phyloP scores from a whole-genome alignment of 176 grass and related monocot genomes.

The Eragrostis curvula region DNA sequence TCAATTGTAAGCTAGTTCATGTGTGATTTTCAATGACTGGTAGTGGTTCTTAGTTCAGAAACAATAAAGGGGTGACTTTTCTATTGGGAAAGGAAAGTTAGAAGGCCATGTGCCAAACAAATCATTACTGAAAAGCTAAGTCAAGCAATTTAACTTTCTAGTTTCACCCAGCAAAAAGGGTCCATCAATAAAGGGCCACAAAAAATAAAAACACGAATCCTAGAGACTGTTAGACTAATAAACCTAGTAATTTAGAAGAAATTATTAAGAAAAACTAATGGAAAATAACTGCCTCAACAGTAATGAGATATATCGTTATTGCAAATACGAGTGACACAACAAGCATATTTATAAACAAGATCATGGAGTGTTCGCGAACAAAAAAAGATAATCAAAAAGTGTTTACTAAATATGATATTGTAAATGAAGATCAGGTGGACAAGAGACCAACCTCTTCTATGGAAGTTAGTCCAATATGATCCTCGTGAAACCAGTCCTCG shows the following conservation, averaged over 20 bases:
- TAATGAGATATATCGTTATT: not conserved
- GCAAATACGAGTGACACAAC: not conserved
- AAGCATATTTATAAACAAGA: constrained; percentile 14
- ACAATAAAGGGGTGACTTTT: not conserved
- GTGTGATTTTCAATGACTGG: not conserved
- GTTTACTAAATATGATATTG: not conserved
- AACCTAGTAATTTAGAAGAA: not conserved
- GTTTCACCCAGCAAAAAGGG: constrained; percentile 8
- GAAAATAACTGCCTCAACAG: not conserved
- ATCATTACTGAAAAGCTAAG: not conserved
- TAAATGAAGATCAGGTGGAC: constrained; percentile 23
- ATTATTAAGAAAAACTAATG: not conserved
- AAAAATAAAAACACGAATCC: constrained; percentile 4
- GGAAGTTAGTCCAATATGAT: constrained; percentile 87
- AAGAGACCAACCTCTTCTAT: constrained; percentile 63
- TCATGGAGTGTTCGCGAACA: not conserved
- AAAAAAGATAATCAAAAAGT: not conserved
- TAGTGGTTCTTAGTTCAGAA: not conserved
- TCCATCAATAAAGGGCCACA: not conserved
- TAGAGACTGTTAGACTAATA: constrained; percentile 12
- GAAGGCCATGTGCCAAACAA: constrained; percentile 6
- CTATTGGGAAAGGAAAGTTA: not conserved
- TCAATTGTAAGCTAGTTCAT: constrained; percentile 8
- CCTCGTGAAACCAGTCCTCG: constrained; percentile 97
- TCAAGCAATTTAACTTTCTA: constrained; percentile 11